phyloP scores from a whole-genome alignment of 2,329 filamentous ascomycete species.

The Podosphaera xanthii region DNA sequence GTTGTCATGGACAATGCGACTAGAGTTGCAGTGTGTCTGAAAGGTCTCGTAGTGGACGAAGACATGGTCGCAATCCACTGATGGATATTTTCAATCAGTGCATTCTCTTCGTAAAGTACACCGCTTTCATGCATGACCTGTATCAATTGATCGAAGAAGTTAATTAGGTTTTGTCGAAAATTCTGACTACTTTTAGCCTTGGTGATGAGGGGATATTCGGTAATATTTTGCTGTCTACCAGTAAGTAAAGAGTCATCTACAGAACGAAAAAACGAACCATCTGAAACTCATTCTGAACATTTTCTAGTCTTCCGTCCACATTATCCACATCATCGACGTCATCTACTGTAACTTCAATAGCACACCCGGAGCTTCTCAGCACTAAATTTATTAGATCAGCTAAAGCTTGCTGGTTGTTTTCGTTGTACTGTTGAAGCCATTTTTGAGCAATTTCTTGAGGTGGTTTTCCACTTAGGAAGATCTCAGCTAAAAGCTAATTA shows the following conservation, averaged over 20 bases:
- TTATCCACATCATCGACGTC: conserved; percentile 84
- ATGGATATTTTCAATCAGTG: conserved; percentile 70
- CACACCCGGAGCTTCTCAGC: conserved; percentile 54
- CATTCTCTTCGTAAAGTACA: conserved; percentile 44
- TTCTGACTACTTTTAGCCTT: conserved; percentile 52
- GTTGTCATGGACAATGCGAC: conserved; percentile 61
- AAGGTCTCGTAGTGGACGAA: conserved; percentile 65
- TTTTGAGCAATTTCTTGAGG: conserved; percentile 33
- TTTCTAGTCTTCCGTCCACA: conserved; percentile 50
- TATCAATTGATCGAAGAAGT: conserved; percentile 60
- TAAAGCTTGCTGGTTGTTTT: conserved; percentile 29
- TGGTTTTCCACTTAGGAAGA: conserved; percentile 35
- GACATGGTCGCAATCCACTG: conserved; percentile 84
- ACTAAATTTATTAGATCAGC: conserved; percentile 44
- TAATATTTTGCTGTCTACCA: conserved; percentile 38
- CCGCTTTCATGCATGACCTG: conserved; percentile 62
- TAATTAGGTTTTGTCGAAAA: conserved; percentile 55
- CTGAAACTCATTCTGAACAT: conserved; percentile 76
- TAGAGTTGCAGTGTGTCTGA: conserved; percentile 81
- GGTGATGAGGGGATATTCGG: conserved; percentile 79
- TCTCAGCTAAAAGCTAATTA: conserved; percentile 26
- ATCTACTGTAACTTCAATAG: conserved; percentile 52
- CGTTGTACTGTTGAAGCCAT: conserved; percentile 35
- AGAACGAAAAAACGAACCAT: conserved; percentile 27
- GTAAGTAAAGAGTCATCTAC: not conserved